Base-by-base conservation (phyloP, 176 grass and related monocot genomes). In the Ensete glaucum region DNA sequence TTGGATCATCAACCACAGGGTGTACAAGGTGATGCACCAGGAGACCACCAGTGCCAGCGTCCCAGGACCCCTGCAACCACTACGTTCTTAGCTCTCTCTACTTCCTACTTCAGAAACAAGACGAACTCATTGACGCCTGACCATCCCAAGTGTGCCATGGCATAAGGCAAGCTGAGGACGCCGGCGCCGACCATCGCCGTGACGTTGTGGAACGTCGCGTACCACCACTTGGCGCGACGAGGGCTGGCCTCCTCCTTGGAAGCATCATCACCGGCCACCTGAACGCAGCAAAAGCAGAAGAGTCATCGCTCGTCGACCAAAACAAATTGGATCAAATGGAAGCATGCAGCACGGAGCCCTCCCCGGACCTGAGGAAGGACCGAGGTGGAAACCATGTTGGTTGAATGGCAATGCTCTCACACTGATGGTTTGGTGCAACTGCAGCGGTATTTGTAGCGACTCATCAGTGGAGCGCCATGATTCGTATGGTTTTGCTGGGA, bases 1-100 rank as follows among this genome's bases (percentile, higher is more conserved):
- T 67, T 80, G 64, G 53, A 80, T 80, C 78, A 80, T 71, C 20
- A 80, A 8, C 78, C 78, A 62, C 19, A 80, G 67, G 9, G 78
- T 80, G 78, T 80, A 80, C 55, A 80, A 59, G 53, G 78, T 72
- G 65, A 80, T 62, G 78, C 78, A 71, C 78, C 78, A 80, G 48
- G 78, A 80, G 8, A 63, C 16, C 26, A 72, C 78, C 9, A 80
- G 78, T 12, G 78, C 78, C 24, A 80, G 67, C 24, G 78, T 72
- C 3, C 78, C 78, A 50, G 68, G 67, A 13, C 78, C 78, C 78
- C 67, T 80, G 25, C 67, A 72, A n/a, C 9, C 8, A 62, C 16
- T 20, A 17, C 3, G 5, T 7, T 34, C 1, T 10, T 21, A 74
- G 52, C 10, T 21, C 56, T 21, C 16, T 74, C 22, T n/a, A 74